Conservation (phyloP, 116 monocot genomes). For the Iris pallida region DNA sequence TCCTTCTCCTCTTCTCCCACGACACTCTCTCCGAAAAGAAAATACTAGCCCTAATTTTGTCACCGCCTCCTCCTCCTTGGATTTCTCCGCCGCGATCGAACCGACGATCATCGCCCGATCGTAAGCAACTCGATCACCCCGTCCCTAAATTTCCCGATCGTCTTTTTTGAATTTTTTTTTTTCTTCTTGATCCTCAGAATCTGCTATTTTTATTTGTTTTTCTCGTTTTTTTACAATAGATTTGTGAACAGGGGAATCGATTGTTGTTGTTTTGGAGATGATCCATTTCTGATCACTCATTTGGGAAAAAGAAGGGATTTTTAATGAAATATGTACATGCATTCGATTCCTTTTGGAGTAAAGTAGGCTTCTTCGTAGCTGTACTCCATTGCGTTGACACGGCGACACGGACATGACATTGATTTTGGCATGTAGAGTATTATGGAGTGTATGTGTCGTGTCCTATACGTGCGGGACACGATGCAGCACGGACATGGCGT, state of each 20-base stretch:
- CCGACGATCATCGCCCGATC: slow-evolving; percentile 16
- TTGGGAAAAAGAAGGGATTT: slow-evolving; percentile 21
- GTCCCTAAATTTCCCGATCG: slow-evolving; percentile 17
- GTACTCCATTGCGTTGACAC: neutral
- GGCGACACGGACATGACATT: no score
- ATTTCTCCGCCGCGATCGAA: slow-evolving; percentile 8
- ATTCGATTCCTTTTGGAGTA: slow-evolving; percentile 33
- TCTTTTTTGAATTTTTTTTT: slow-evolving; percentile 4
- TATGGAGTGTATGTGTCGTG: no score
- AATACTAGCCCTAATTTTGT: neutral
- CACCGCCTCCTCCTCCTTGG: neutral
- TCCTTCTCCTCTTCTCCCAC: no score
- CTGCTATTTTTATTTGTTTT: neutral
- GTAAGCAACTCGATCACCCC: slow-evolving; percentile 28
- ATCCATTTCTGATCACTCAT: slow-evolving; percentile 9
- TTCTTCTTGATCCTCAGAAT: slow-evolving; percentile 5
- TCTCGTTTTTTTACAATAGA: neutral
- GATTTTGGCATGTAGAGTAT: no score
- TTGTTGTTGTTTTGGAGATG: neutral
- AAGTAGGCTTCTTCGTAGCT: slow-evolving; percentile 12
- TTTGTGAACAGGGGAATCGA: slow-evolving; percentile 1
- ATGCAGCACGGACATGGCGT: no score
- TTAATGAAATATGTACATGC: slow-evolving; percentile 11
- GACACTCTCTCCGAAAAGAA: neutral
- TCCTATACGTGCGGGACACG: no score